phyloP scores from a whole-genome alignment of 2,329 filamentous ascomycete species.

The Xylariaceae sp. region DNA sequence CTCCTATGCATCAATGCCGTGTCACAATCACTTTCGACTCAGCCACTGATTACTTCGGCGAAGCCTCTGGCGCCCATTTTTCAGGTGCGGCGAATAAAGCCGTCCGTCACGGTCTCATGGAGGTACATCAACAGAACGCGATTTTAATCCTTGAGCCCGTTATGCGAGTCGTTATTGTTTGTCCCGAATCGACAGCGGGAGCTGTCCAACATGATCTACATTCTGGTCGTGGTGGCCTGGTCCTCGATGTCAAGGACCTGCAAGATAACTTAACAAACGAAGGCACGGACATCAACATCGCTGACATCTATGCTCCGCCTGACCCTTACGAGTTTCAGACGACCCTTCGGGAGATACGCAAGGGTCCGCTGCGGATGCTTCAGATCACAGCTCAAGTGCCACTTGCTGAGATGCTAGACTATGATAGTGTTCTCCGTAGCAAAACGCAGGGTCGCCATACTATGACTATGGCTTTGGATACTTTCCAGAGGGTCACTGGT shows the following conservation, averaged over 20 bases:
- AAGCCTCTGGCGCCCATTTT: slow-evolving; percentile 64
- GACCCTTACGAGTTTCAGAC: slow-evolving; percentile 70
- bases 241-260: slow-evolving; percentile 62
- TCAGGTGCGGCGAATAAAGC: slow-evolving; percentile 58
- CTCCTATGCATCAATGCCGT: slow-evolving; percentile 72
- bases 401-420: slow-evolving; percentile 94
- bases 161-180: slow-evolving; percentile 83
- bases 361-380: slow-evolving; percentile 44
- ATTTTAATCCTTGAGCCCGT: slow-evolving; percentile 84
- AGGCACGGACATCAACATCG: slow-evolving; percentile 55
- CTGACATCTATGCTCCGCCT: slow-evolving; percentile 77
- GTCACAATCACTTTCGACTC: slow-evolving; percentile 69
- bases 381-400: slow-evolving; percentile 84
- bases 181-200: slow-evolving; percentile 77
- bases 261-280: slow-evolving; percentile 69
- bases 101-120: slow-evolving; percentile 64
- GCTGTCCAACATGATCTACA: slow-evolving; percentile 78
- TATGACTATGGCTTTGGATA: slow-evolving; percentile 55
- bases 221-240: slow-evolving; percentile 68
- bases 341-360: slow-evolving; percentile 48
- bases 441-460: slow-evolving; percentile 77
- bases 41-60: slow-evolving; percentile 57
- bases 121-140: slow-evolving; percentile 48
- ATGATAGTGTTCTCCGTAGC: slow-evolving; percentile 81
- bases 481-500: slow-evolving; percentile 52